phyloP scores from a whole-genome alignment of 768 basidiomycete species.

The Boletales sp. region DNA sequence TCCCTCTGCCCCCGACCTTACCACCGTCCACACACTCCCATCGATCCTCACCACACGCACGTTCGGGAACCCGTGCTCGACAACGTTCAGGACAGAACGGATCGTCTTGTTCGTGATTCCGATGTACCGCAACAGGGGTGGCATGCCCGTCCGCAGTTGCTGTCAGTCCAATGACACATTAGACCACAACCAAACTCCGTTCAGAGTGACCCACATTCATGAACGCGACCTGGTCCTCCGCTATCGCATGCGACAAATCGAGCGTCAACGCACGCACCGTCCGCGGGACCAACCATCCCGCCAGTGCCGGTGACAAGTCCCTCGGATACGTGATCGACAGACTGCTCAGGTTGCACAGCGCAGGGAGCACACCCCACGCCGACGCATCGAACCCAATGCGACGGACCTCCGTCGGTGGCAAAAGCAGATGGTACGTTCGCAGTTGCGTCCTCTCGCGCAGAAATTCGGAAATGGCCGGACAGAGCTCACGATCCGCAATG shows the following conservation, averaged over 20 bases:
- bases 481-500: constrained; percentile 55
- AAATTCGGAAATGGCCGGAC: constrained; percentile 67
- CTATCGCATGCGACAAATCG: constrained; percentile 32
- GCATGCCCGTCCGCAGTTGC: constrained; percentile 61
- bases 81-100: constrained; percentile 37
- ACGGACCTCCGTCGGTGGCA: constrained; percentile 41
- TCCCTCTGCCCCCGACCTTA: constrained; percentile 25
- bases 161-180: constrained; percentile 18
- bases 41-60: constrained; percentile 55
- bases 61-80: constrained; percentile 61
- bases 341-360: constrained; percentile 47
- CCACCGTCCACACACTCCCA: constrained; percentile 52
- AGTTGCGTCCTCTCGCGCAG: constrained; percentile 53
- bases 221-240: constrained; percentile 43
- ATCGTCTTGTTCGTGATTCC: constrained; percentile 50
- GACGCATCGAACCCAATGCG: constrained; percentile 65
- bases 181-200: not conserved
- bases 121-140: constrained; percentile 50
- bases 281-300: constrained; percentile 65
- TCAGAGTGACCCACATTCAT: constrained; percentile 32
- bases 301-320: constrained; percentile 59
- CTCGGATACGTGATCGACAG: constrained; percentile 61
- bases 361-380: constrained; percentile 68
- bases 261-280: constrained; percentile 46
- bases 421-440: constrained; percentile 49